Evolutionary conservation across 495 filamentous ascomycete species (phyloP), one percentile per base, ranked within the genome.

Genomic region (Tuber microsphaerosporum): DNA sequence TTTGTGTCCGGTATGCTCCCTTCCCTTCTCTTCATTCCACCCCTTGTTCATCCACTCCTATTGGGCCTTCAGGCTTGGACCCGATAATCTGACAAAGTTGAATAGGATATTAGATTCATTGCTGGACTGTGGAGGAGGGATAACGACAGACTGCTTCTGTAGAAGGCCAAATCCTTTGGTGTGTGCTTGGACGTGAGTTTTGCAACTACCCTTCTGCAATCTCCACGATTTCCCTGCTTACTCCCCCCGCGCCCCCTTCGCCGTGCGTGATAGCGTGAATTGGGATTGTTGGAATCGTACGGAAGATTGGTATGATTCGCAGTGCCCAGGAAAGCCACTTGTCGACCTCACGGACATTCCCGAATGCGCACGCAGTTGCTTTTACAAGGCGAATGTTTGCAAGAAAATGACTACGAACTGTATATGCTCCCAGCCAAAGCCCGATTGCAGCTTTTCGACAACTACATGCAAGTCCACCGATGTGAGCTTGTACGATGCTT

Each of bases 151-250:
- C 45, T 73, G 72, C 41, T 73, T 39, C 43, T 73, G 72, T 17
- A n/a, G 48, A 34, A 61, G 3, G 12, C 72, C 72, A 5, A 73
- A 73, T 41, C 72, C 72, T 2, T 20, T 73, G 26, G 12, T 22
- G n/a, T 73, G 72, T 26, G 72, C 72, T 61, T 73, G 72, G 72
- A 73, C 19, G 72, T 73, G n/a, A 34, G 48, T 43, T 39, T 26
- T 41, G 39, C 34, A 22, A 61, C 41, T 37, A 2, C 41, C 31
- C 45, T n/a, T 43, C 14, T 45, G 7, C 14, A 1, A 5, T 61
- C n/a, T n/a, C 42, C 37, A 42, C 45, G 16, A 61, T n/a, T 17
- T 41, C 31, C 61, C 39, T 8, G 19, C 72, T 70, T 37, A 19
- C 46, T 19, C n/a, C 19, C n/a, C 34, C 37, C 34, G 12, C 37